These are phyloP conservation scores for Suaeda aralocaspica DNA, from an alignment of 148 eudicot species.

Conservation along the genomic window DNA sequence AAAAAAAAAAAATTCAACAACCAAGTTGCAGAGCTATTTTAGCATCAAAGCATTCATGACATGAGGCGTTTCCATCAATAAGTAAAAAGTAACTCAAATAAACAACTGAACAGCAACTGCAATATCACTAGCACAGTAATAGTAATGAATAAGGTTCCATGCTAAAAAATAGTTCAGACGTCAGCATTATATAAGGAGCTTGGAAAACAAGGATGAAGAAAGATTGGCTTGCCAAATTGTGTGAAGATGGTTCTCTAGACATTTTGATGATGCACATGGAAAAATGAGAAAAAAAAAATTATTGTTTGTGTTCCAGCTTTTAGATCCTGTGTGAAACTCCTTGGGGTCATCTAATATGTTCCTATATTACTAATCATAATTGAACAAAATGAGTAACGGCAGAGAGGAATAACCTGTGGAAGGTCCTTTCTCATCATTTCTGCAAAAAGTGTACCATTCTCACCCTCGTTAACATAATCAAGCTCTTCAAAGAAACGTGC, in stretches of 20 bases:
- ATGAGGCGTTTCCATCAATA: not conserved
- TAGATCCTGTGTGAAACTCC: too few relatives aligned
- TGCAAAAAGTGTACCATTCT: conserved; percentile 88
- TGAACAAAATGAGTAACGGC: not conserved
- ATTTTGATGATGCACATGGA: not conserved
- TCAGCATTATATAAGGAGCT: not conserved
- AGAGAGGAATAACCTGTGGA: conserved; percentile 61
- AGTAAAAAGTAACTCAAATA: not conserved
- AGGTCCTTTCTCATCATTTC: conserved; percentile 98
- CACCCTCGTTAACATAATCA: conserved; percentile 95
- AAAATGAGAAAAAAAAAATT: too few relatives aligned
- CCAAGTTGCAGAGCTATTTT: not conserved
- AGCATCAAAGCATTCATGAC: not conserved
- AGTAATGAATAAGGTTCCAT: not conserved
- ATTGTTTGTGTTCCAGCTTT: too few relatives aligned
- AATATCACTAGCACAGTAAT: not conserved
- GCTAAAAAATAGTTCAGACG: not conserved
- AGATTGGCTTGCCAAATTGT: not conserved
- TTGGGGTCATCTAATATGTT: not conserved
- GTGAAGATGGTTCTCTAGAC: not conserved
- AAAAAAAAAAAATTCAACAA: too few relatives aligned
- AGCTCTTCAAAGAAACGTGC: conserved; percentile 99
- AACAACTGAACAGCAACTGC: not conserved
- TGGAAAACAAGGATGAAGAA: not conserved
- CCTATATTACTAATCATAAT: not conserved